Base-by-base conservation (phyloP, 2,329 filamentous ascomycete species). In the Trichoderma endophyticum region DNA sequence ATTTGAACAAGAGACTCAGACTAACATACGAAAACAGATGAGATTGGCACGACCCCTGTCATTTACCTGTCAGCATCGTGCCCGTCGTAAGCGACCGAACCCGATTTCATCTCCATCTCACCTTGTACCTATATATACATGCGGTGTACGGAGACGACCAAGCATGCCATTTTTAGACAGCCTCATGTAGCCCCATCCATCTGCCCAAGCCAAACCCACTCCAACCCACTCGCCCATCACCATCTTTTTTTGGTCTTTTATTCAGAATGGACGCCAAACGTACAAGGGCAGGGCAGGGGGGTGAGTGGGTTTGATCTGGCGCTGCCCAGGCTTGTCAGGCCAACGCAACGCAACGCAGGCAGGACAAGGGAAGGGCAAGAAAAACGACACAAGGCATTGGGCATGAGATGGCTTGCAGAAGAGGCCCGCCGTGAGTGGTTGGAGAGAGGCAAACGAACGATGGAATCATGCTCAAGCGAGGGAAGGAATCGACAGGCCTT, bases 141-240 rank as follows among this genome's bases (percentile, higher is more conserved):
- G 64, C 51, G 51, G 64, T 56, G 63, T 66, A 67, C 48, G 64
- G 32, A 59, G 32, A n/a, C 57, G 18, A 30, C 12, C 28, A 57
- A 67, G 54, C 32, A 60, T 68, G 65, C 65, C 65, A 68, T 60
- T 60, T 68, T 60, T 68, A 68, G 65, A 43, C 36, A 60, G 65
- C 65, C 65, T 68, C 36, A 32, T 48, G 54, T 48, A 34, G 39
- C 61, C 61, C 61, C 61, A 48, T 48, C 61, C 34, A 51, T 43
- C 34, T 36, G 24, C 36, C 65, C 36, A 26, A 28, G 18, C 36
- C 54, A 43, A 48, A 57, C 32, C 34, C 64, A 57, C 64, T 39
- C 51, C 32, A 67, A 57, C 18, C 65, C 56, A 43, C 54, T 43
- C 34, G 63, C 65, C 65, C 65, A 32, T 68, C 65, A 68, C 65